Conservation (phyloP, 139 green algal species). For the Klebsormidium nitens region DNA sequence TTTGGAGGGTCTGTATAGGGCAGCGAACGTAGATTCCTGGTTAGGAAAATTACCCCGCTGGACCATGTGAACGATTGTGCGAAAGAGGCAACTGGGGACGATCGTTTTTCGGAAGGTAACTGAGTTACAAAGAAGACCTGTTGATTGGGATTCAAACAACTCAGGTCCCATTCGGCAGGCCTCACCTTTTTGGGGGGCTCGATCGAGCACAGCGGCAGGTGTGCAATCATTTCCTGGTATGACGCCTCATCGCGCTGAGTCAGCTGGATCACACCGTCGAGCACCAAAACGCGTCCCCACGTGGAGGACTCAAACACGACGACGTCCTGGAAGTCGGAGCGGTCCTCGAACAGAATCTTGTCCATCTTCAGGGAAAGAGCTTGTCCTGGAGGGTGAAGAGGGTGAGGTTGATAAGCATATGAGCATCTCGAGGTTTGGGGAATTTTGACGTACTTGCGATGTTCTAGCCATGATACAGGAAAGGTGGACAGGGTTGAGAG, state of each 20-base stretch:
- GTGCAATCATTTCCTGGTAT: constrained; percentile 98
- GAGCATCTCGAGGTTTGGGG: too few relatives aligned
- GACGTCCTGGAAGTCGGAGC: constrained; percentile 87
- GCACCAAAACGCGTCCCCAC: constrained; percentile 87
- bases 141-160: too few relatives aligned
- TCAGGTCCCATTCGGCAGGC: too few relatives aligned
- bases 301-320: constrained; percentile 44
- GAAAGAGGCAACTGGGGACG: too few relatives aligned
- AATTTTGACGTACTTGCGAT: too few relatives aligned
- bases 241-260: constrained; percentile 93
- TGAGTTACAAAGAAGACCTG: too few relatives aligned
- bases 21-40: too few relatives aligned
- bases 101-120: too few relatives aligned
- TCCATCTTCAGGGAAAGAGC: constrained; percentile 83
- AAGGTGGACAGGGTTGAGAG: neutral
- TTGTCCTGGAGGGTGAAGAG: constrained; percentile 86
- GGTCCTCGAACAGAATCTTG: constrained; percentile 75
- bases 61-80: too few relatives aligned
- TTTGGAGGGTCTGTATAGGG: too few relatives aligned
- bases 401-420: neutral
- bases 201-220: constrained; percentile 85
- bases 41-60: too few relatives aligned
- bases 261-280: constrained; percentile 96
- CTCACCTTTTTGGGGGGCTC: constrained; percentile 48
- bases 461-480: neutral